Percentiles rank a stretch among this genome's conserved stretches.
phyloP scores from a whole-genome alignment of 2,329 filamentous ascomycete species.

The Curvularia sp. region DNA sequence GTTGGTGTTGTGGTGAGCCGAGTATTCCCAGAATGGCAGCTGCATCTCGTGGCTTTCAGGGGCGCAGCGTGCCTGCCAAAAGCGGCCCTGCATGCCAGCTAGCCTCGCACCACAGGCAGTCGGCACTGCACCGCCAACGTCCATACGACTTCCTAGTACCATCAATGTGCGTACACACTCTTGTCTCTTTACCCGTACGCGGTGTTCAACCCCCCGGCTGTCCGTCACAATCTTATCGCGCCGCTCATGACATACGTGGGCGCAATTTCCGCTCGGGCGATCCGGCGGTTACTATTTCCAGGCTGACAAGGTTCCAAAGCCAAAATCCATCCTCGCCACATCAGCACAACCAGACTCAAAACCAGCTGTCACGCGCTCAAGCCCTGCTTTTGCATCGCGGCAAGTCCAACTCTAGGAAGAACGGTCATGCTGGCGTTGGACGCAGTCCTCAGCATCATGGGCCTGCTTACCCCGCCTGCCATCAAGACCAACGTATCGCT shows the following conservation, averaged over 20 bases:
- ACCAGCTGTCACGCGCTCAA: neutral
- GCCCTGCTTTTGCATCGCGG: neutral
- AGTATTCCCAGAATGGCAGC: neutral
- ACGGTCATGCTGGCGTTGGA: neutral
- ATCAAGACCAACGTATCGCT: neutral
- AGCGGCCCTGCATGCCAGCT: neutral
- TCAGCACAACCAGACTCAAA: neutral
- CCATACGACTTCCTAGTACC: neutral
- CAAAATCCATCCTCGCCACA: neutral
- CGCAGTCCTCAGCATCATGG: neutral
- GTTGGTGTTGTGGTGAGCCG: neutral
- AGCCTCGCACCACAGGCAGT: neutral
- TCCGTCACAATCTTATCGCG: neutral
- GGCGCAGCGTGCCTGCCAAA: neutral
- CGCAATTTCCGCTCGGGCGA: slow-evolving; percentile 1
- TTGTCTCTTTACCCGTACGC: neutral
- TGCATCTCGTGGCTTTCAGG: neutral
- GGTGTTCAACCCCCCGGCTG: neutral
- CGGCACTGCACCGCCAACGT: neutral
- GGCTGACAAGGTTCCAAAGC: neutral
- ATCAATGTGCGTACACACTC: neutral
- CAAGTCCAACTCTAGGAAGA: neutral
- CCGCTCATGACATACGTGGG: neutral
- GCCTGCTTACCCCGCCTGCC: slow-evolving; percentile 8
- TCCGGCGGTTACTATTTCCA: neutral